A percentile compares a stretch with the other conserved stretches of the same genome.
phyloP scores from a whole-genome alignment of 305 asterid species.

The Coffea humblotiana region DNA sequence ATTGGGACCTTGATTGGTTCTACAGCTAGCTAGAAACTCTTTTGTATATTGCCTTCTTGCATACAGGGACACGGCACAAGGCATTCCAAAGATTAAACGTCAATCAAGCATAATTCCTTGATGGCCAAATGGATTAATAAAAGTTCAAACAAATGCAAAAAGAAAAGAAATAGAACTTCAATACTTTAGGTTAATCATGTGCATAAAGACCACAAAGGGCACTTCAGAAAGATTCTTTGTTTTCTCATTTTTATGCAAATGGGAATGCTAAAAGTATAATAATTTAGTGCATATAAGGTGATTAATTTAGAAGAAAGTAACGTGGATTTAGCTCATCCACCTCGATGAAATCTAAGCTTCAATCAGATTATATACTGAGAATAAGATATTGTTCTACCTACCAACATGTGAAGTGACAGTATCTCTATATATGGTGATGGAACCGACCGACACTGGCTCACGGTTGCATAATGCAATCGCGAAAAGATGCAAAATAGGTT shows the following conservation, averaged over 20 bases:
- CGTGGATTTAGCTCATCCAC: neutral
- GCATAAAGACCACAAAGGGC: neutral
- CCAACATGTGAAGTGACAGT: neutral
- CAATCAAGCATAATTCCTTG: neutral
- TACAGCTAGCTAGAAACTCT: no score
- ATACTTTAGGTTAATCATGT: neutral
- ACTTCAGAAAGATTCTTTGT: neutral
- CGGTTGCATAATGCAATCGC: neutral
- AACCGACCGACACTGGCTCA: slow-evolving; percentile 2
- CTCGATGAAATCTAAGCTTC: neutral
- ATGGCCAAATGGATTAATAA: neutral
- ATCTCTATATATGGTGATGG: neutral
- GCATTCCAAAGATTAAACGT: no score
- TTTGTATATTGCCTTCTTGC: no score
- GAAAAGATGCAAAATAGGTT: neutral
- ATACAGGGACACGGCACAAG: no score
- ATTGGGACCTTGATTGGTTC: no score
- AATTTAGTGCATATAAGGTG: no score
- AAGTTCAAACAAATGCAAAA: no score
- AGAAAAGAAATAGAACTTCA: neutral
- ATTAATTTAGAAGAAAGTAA: neutral
- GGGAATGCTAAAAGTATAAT: no score
- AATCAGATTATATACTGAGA: neutral
- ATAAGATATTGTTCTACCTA: neutral
- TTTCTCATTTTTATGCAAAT: no score